A percentile compares a stretch with the other conserved stretches of the same genome.
Conservation (phyloP, 257 asterid genomes). For the Haberlea rhodopensis region DNA sequence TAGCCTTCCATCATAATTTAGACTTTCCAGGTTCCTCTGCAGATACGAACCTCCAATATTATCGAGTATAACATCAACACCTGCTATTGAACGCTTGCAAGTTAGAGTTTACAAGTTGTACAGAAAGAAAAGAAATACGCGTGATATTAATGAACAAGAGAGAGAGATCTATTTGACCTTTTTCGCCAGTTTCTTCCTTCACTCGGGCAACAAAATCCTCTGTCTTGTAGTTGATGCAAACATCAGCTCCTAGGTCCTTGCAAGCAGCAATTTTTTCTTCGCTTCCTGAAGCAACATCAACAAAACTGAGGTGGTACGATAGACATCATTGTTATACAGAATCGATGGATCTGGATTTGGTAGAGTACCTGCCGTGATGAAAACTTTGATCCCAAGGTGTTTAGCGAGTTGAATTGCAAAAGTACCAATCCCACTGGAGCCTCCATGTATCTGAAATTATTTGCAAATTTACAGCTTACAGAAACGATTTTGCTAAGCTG, state of each 20-base stretch:
- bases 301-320: background rate
- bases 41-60: conserved; percentile 76
- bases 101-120: conserved; percentile 9
- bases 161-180: conserved; percentile 41
- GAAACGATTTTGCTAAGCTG: background rate
- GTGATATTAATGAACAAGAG: background rate
- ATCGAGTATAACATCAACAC: conserved; percentile 91
- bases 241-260: conserved; percentile 93
- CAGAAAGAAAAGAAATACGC: background rate
- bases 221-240: conserved; percentile 90
- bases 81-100: conserved; percentile 34
- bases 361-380: conserved; percentile 84
- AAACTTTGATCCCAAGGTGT: conserved; percentile 66
- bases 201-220: conserved; percentile 87
- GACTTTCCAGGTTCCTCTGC: conserved; percentile 69
- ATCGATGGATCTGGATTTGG: conserved; percentile 1
- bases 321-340: conserved; percentile 11
- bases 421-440: conserved; percentile 98
- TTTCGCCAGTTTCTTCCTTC: conserved; percentile 92
- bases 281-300: conserved; percentile 53
- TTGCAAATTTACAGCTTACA: conserved; percentile 5
- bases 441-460: conserved; percentile 82
- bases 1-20: conserved; percentile 78
- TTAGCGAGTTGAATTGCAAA: conserved; percentile 94
- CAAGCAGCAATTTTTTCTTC: conserved; percentile 89